These are phyloP conservation scores for Salix brachista DNA, from an alignment of 345 rosid species.

Conservation along the genomic window DNA sequence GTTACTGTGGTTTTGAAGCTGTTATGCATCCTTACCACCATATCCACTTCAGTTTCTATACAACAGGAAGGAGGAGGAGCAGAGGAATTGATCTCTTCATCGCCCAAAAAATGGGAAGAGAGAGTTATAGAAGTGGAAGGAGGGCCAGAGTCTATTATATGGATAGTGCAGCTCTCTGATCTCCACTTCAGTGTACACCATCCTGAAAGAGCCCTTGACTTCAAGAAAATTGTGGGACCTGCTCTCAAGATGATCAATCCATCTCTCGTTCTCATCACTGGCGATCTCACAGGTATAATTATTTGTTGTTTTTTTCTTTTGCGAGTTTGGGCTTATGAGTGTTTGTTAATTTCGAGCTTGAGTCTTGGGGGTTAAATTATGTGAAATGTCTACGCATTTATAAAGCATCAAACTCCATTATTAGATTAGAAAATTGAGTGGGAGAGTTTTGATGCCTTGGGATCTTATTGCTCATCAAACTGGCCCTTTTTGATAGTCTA, in stretches of 20 bases:
- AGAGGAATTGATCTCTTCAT: conserved; percentile 7
- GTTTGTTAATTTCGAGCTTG: neutral
- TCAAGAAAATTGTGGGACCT: conserved; percentile 50
- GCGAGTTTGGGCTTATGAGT: neutral
- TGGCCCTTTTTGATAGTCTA: neutral
- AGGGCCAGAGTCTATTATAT: conserved; percentile 66
- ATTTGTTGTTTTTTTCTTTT: neutral
- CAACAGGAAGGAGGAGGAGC: conserved; percentile 7
- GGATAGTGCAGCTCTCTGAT: conserved; percentile 97
- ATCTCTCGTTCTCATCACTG: conserved; percentile 79
- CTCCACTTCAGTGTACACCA: conserved; percentile 96
- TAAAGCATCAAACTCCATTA: neutral
- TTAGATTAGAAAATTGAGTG: neutral
- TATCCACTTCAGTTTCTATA: neutral
- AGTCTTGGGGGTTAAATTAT: neutral
- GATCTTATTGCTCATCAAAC: neutral
- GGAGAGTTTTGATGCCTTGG: neutral
- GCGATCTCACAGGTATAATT: conserved; percentile 83
- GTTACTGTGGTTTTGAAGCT: neutral
- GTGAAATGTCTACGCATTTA: neutral
- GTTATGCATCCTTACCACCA: neutral
- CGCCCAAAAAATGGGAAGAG: conserved; percentile 9
- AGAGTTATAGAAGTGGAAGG: conserved; percentile 51
- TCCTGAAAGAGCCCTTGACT: conserved; percentile 76
- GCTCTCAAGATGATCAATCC: conserved; percentile 78